These are phyloP conservation scores for Entophlyctis luteolus DNA, from an alignment of 192 early-diverging fungal species.

Conservation along the genomic window DNA sequence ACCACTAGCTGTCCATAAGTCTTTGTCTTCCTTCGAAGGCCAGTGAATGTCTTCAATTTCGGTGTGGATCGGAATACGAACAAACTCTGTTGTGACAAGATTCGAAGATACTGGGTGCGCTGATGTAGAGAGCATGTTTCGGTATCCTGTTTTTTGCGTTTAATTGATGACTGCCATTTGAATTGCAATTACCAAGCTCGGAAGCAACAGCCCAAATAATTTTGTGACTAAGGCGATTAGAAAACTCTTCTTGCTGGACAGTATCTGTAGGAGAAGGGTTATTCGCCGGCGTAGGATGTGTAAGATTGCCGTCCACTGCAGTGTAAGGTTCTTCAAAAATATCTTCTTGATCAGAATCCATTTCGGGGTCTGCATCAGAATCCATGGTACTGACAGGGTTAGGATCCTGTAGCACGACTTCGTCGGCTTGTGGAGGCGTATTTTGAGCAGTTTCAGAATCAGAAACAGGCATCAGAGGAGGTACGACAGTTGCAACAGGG, in stretches of 20 bases:
- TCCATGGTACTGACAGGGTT: not conserved
- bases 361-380: not conserved
- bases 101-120: conserved; percentile 17
- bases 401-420: too few relatives aligned
- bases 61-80: conserved; percentile 43
- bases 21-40: conserved; percentile 29
- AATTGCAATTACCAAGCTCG: conserved; percentile 1
- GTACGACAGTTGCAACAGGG: too few relatives aligned
- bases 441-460: too few relatives aligned
- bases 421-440: too few relatives aligned
- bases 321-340: not conserved
- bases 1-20: conserved; percentile 6
- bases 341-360: not conserved
- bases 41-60: conserved; percentile 55
- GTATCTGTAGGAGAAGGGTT: not conserved
- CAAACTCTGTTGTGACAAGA: conserved; percentile 17
- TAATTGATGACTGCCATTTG: not conserved
- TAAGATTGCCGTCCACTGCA: too few relatives aligned
- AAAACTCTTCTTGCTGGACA: not conserved
- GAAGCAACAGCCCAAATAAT: conserved; percentile 12
- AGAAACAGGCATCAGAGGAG: too few relatives aligned
- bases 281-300: not conserved
- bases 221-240: not conserved
- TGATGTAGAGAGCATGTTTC: conserved; percentile 21
- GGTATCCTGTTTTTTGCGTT: conserved; percentile 5